phyloP scores from a whole-genome alignment of 768 basidiomycete genomes.

The Pleurotus ostreatus region DNA sequence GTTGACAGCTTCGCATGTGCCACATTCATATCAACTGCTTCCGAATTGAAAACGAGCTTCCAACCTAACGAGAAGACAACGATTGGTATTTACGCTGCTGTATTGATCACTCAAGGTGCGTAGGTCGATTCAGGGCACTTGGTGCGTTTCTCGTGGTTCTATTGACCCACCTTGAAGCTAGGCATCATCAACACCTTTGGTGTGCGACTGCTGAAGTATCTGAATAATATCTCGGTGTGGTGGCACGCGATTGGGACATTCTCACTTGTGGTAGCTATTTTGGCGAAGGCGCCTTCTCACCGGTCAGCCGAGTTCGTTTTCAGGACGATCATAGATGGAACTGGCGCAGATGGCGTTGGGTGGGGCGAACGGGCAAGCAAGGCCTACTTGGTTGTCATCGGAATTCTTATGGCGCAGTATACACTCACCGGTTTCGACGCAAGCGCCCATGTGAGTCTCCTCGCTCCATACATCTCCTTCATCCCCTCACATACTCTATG shows the following conservation, averaged over 20 bases:
- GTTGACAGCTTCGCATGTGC: constrained; percentile 55
- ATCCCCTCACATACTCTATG: background rate
- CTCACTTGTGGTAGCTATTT: constrained; percentile 60
- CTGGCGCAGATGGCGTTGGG: constrained; percentile 46
- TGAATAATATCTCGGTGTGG: constrained; percentile 73
- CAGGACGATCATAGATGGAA: constrained; percentile 63
- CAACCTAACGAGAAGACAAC: constrained; percentile 53
- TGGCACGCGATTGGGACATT: constrained; percentile 75
- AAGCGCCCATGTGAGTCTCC: constrained; percentile 53
- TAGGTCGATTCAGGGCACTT: background rate
- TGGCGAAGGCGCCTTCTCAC: constrained; percentile 68
- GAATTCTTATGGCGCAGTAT: constrained; percentile 75
- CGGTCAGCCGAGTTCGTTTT: constrained; percentile 72
- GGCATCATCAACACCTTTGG: constrained; percentile 75
- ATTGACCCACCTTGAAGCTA: constrained; percentile 11
- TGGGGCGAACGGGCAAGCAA: constrained; percentile 68
- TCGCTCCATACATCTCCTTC: too few relatives aligned
- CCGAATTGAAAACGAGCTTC: constrained; percentile 56
- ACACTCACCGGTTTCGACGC: constrained; percentile 79
- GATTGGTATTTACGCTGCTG: constrained; percentile 67
- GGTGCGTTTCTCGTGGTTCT: background rate
- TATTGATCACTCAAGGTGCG: constrained; percentile 62
- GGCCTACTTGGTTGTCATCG: constrained; percentile 68
- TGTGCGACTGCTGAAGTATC: constrained; percentile 54
- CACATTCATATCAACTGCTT: constrained; percentile 62